phyloP scores from a whole-genome alignment of 345 rosid genomes.

The Lepidium didymum region DNA sequence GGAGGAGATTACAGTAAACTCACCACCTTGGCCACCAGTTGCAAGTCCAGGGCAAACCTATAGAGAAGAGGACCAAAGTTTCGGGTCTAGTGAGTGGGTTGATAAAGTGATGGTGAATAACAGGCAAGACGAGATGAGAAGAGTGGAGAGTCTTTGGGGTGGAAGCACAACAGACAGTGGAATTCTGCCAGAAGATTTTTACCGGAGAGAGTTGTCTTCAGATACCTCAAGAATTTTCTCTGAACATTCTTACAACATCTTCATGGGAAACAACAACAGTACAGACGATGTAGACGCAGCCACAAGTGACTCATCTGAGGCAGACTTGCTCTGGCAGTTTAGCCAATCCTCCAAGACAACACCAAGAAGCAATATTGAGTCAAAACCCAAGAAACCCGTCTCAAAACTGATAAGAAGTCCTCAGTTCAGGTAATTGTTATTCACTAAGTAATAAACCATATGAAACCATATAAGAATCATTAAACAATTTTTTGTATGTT shows the following conservation, averaged over 20 bases:
- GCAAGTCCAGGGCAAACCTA: slow-evolving; percentile 53
- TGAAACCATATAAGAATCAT: neutral
- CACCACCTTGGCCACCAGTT: slow-evolving; percentile 94
- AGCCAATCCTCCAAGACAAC: slow-evolving; percentile 56
- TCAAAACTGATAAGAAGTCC: slow-evolving; percentile 47
- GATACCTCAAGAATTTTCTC: slow-evolving; percentile 62
- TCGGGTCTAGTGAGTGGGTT: slow-evolving; percentile 74
- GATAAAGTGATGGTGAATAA: slow-evolving; percentile 98
- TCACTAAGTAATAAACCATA: neutral
- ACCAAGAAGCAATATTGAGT: slow-evolving; percentile 38
- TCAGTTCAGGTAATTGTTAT: slow-evolving; percentile 34
- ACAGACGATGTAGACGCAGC: slow-evolving; percentile 77
- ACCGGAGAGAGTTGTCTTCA: slow-evolving; percentile 54
- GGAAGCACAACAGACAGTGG: slow-evolving; percentile 42
- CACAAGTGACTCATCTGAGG: slow-evolving; percentile 87
- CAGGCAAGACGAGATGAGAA: slow-evolving; percentile 53
- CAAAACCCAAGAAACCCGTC: slow-evolving; percentile 42
- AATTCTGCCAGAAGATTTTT: slow-evolving; percentile 44
- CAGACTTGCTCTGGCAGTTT: slow-evolving; percentile 85
- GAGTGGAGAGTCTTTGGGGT: slow-evolving; percentile 39
- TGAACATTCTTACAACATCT: slow-evolving; percentile 61
- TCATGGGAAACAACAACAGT: slow-evolving; percentile 49
- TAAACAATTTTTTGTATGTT: neutral
- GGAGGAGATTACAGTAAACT: slow-evolving; percentile 75
- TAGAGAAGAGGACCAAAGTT: slow-evolving; percentile 65